Conservation (phyloP, 371 early-diverging fungal species). For the Phascolomyces articulosus region DNA sequence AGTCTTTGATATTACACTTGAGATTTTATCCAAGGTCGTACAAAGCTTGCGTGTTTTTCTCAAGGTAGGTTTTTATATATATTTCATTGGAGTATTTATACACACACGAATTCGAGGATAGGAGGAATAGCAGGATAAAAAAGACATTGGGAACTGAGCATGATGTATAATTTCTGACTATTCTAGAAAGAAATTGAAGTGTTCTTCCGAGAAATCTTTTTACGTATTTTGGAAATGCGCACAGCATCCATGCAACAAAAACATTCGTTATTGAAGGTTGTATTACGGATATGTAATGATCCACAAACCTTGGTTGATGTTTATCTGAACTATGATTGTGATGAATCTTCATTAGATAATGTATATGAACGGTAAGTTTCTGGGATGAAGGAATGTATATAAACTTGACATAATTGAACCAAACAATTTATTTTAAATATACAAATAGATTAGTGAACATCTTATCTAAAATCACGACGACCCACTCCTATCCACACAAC, state of each 20-base stretch:
- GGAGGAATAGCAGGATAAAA: too few species aligned
- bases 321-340: constrained; percentile 97
- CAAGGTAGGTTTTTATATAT: constrained; percentile 62
- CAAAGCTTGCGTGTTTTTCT: constrained; percentile 70
- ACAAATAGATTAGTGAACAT: constrained; percentile 49
- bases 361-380: constrained; percentile 51
- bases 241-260: constrained; percentile 57
- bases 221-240: constrained; percentile 74
- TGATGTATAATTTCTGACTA: too few species aligned
- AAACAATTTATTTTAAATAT: too few species aligned
- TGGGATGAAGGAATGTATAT: too few species aligned
- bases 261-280: constrained; percentile 47
- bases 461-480: constrained; percentile 56
- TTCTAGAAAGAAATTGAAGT: constrained; percentile 72
- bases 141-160: too few species aligned
- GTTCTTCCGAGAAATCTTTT: constrained; percentile 72
- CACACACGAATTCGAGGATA: too few species aligned
- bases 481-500: constrained; percentile 29
- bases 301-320: constrained; percentile 93
- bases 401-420: too few species aligned
- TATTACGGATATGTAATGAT: constrained; percentile 63
- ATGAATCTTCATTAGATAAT: constrained; percentile 50
- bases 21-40: constrained; percentile 80
- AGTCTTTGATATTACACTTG: constrained; percentile 83
- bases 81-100: too few species aligned